Base-by-base conservation (phyloP, 441 rosid species). In the Erodium texanum region DNA sequence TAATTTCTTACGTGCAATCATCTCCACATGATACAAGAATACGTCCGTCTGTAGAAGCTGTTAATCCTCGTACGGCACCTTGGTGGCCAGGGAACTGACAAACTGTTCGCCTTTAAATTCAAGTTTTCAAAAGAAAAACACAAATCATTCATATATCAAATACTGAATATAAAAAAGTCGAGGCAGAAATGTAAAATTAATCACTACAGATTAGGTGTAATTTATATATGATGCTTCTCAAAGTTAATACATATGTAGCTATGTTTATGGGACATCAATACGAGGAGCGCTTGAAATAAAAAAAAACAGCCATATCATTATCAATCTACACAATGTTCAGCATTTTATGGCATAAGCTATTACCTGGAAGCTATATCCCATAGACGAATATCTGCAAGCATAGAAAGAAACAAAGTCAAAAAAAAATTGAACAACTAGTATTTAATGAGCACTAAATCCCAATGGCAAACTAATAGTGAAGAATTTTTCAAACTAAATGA, bases 291-390 rank as follows among this genome's bases (percentile, higher is more conserved):
- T 61, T n/a, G 22, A 41, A 38, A 61, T 2, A 15, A 1, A 34
- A 19, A 11, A 64, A 67, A 38, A 63, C 7, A 59, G 23, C 12
- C 22, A 5, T 52, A 1, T 7, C 20, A 52, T 52, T 16, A 52
- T 52, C 61, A 6, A 54, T 54, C 61, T n/a, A 19, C 61, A 54
- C 6, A 54, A 54, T 54, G 24, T 8, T 54, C 3, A 54, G 16
- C 24, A 54, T 9, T 54, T 54, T 10, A 54, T 15, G 7, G n/a
- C 8, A 15, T 58, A 66, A 14, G 34, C 71, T 27, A 65, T 59
- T 79, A 92, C 99, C 93, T 86, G 68, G 92, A 78, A 75, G 96
- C 95, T 5, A 94, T 75, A 77, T 92, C 99, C 97, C 99, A 94
- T 54, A 94, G 90, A 29, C 96, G 96, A 74, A 92, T 88, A 86